Conservation (phyloP, 1,284 basidiomycete genomes). For the Trichosporon ovoides region DNA sequence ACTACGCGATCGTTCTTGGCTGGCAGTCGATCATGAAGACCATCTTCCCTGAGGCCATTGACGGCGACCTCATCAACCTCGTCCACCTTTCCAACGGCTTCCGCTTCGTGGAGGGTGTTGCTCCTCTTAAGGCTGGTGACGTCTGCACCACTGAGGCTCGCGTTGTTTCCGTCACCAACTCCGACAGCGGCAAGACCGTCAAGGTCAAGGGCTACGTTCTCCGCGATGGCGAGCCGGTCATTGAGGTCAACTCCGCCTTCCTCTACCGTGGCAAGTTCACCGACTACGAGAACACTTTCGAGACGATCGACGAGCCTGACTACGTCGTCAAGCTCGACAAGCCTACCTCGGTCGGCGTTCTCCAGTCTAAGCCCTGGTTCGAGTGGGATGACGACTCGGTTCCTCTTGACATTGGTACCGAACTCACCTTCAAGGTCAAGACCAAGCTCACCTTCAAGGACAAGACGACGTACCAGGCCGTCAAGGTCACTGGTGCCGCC, state of each 20-base stretch:
- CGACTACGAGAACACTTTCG: constrained; percentile 94
- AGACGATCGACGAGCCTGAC: constrained; percentile 80
- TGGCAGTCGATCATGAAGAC: constrained; percentile 98
- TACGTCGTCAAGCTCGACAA: constrained; percentile 72
- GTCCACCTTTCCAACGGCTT: constrained; percentile 97
- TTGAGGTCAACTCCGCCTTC: constrained; percentile 93
- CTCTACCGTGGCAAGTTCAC: constrained; percentile 90
- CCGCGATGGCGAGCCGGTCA: constrained; percentile 69
- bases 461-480: constrained; percentile 74
- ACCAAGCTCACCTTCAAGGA: constrained; percentile 87
- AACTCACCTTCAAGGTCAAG: constrained; percentile 81
- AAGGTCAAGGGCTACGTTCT: constrained; percentile 83
- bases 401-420: constrained; percentile 71
- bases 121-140: constrained; percentile 76
- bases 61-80: constrained; percentile 89
- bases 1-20: constrained; percentile 95
- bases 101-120: constrained; percentile 73
- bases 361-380: constrained; percentile 97
- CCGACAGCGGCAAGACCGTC: constrained; percentile 86
- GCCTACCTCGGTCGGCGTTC: constrained; percentile 78
- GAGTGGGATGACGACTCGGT: constrained; percentile 81
- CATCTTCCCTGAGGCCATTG: constrained; percentile 85
- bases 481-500: constrained; percentile 76
- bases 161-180: constrained; percentile 84
- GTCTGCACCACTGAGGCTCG: constrained; percentile 82